A percentile compares a stretch with the other conserved stretches of the same genome.
Conservation (phyloP, 306 rosid genomes). For the Quercus cerris region DNA sequence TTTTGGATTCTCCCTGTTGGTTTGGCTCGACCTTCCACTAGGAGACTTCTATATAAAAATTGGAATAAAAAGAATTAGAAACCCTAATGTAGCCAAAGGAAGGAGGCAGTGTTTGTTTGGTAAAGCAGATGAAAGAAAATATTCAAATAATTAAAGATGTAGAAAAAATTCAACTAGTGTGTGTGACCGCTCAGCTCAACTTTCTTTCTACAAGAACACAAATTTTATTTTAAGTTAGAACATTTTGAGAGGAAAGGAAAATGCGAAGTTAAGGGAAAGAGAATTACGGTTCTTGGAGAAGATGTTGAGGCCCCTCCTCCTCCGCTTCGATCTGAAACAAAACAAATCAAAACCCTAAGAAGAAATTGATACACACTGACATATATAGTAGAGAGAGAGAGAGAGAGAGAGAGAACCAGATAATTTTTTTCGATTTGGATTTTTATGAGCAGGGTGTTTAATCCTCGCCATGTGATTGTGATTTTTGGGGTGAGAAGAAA, state of each 20-base stretch:
- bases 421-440: not conserved
- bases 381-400: not conserved
- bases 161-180: no score
- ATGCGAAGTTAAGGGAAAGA: not conserved
- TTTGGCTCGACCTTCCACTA: not conserved
- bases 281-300: constrained; percentile 23
- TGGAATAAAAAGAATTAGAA: not conserved
- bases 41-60: constrained; percentile 24
- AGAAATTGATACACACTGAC: not conserved
- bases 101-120: no score
- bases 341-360: not conserved
- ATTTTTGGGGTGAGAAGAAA: not conserved
- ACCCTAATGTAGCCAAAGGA: not conserved
- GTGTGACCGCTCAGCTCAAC: no score
- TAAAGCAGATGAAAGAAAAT: no score
- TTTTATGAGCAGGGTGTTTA: constrained; percentile 34
- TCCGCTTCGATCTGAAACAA: not conserved
- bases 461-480: constrained; percentile 50
- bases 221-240: no score
- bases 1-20: constrained; percentile 2
- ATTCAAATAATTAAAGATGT: no score
- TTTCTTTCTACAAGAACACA: not conserved
- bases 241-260: not conserved
- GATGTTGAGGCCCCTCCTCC: not conserved
- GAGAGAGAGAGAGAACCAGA: constrained; percentile 17